These are phyloP conservation scores for Yamadazyma phyllophila DNA, from an alignment of 805 yeast genomes.

Conservation along the genomic window DNA sequence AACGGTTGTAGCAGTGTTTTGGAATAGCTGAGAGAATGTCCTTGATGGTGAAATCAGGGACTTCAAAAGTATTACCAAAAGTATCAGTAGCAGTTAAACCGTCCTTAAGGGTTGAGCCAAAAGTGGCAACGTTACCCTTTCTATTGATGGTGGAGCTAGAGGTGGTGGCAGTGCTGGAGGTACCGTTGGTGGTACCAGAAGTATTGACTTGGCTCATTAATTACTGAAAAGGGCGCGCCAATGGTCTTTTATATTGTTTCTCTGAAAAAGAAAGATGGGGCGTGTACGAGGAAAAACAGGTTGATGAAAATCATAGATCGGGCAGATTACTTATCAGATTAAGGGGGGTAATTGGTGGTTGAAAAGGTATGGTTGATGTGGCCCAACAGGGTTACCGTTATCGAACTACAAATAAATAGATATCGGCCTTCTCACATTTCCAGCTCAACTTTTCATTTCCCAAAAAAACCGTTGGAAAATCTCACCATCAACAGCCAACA, in stretches of 20 bases:
- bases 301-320: no score
- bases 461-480: neutral
- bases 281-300: neutral
- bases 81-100: conserved; percentile 52
- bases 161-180: conserved; percentile 11
- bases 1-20: conserved; percentile 67
- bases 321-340: no score
- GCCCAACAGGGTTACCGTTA: no score
- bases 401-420: no score
- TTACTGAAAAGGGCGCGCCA: neutral
- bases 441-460: neutral
- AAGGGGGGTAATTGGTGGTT: no score
- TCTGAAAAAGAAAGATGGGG: neutral
- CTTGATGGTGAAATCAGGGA: conserved; percentile 74
- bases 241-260: conserved; percentile 1
- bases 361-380: no score
- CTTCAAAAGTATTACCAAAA: conserved; percentile 63
- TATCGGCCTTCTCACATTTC: no score
- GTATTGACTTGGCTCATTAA: conserved; percentile 5
- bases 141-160: conserved; percentile 20
- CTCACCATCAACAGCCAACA: neutral
- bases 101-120: conserved; percentile 14
- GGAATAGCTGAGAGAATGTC: conserved; percentile 74
- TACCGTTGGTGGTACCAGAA: neutral
- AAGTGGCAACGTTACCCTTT: conserved; percentile 43